Base-by-base conservation (phyloP, 129 eudicot species). In the Dittrichia graveolens region DNA sequence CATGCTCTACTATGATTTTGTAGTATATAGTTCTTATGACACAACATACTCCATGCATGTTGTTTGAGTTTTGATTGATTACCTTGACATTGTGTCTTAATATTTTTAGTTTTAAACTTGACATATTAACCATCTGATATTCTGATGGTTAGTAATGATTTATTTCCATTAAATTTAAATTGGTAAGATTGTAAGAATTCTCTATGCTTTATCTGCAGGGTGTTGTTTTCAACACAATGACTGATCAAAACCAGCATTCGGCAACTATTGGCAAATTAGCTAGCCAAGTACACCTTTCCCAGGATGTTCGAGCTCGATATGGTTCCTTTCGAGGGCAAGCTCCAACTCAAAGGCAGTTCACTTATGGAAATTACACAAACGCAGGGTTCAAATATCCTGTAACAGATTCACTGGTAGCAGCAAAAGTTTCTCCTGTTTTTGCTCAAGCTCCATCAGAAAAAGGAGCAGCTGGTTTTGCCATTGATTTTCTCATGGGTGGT, bases 401-500 rank as follows among this genome's bases (percentile, higher is more conserved):
- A 15, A 39, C 66, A 12, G 61, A 72, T 35, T 79, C 87, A 3
- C 41, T 78, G 80, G 4, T 78, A 2, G 70, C 80, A 37, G 78
- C 81, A 12, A 83, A 83, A 41, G 81, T 79, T 54, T 63, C 75
- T 7, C 84, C 84, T 7, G 82, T 83, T 10, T 83, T 83, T 60
- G 81, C 75, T 48, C 84, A 79, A 75, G 87, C 87, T 61, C 87
- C 87, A 43, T 8, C 84, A 8, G 87, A 83, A 68, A 83, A 83
- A 79, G 87, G 87, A 40, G 24, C 75, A 16, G 75, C 87, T 18
- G 79, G 87, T 24, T 83, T 83, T 42, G 87, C 87, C 16, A 83
- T 83, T 68, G 87, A 83, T 55, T 83, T 83, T 43, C 86, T 82
- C 9, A 82, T 82, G 86, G 86, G 86, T 9, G 86, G 86, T 13